Conservation (phyloP, 441 rosid genomes). For the Pelargonium exstipulatum region DNA sequence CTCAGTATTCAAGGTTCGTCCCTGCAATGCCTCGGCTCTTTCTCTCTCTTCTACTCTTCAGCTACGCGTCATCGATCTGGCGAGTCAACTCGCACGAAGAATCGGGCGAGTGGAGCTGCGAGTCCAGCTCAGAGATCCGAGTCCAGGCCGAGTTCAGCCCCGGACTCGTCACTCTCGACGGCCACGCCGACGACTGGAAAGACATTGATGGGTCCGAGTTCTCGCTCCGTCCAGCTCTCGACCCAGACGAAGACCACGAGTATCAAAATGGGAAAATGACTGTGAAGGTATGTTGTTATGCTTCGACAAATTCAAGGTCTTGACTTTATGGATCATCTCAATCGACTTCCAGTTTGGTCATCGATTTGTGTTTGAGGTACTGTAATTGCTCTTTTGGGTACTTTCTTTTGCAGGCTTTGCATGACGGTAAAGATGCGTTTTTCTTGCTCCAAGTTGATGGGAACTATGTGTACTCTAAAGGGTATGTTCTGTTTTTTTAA, state of each 20-base stretch:
- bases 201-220: slow-evolving; percentile 65
- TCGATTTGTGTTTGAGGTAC: slow-evolving; percentile 5
- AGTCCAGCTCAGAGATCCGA: slow-evolving; percentile 48
- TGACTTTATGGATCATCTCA: slow-evolving; percentile 1
- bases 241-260: slow-evolving; percentile 72
- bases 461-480: slow-evolving; percentile 62
- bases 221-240: slow-evolving; percentile 78
- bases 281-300: slow-evolving; percentile 7
- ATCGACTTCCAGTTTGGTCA: background rate
- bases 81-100: slow-evolving; percentile 61
- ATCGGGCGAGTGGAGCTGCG: slow-evolving; percentile 84
- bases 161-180: slow-evolving; percentile 74
- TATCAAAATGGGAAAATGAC: slow-evolving; percentile 68
- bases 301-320: slow-evolving; percentile 46
- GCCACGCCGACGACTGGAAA: slow-evolving; percentile 77
- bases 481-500: slow-evolving; percentile 39
- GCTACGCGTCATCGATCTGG: slow-evolving; percentile 19
- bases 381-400: slow-evolving; percentile 9
- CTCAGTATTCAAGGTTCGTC: slow-evolving; percentile 4
- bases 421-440: slow-evolving; percentile 71
- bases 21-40: slow-evolving; percentile 35
- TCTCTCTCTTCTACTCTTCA: slow-evolving; percentile 17
- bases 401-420: slow-evolving; percentile 54
- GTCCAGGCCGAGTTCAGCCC: slow-evolving; percentile 60
- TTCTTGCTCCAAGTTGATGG: slow-evolving; percentile 89